Evolutionary conservation across 1,139 yeast genomes (phyloP).

Genomic region (Diutina ranongensis): DNA sequence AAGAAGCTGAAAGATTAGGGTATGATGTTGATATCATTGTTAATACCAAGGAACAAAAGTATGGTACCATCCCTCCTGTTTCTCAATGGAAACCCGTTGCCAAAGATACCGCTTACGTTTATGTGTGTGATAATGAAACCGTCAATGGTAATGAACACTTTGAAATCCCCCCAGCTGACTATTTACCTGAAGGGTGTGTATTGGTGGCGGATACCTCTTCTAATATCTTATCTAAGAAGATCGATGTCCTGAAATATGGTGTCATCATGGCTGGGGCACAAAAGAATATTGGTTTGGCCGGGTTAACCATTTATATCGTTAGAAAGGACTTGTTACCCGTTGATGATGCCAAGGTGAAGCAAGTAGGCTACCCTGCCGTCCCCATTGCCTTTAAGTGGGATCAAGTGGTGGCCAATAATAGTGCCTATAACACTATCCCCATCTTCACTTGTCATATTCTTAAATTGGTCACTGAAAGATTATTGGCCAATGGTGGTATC

Average conservation of each 20-base stretch:
- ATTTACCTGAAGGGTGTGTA: conserved; percentile 58
- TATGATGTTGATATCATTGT: conserved; percentile 60
- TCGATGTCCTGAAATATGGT: conserved; percentile 80
- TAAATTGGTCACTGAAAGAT: conserved; percentile 58
- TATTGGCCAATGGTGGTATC: conserved; percentile 50
- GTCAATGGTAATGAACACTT: conserved; percentile 88
- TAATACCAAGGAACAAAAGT: conserved; percentile 43
- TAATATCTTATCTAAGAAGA: conserved; percentile 67
- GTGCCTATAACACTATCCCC: conserved; percentile 92
- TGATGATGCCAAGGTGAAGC: conserved; percentile 51
- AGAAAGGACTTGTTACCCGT: conserved; percentile 66
- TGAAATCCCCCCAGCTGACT: conserved; percentile 29
- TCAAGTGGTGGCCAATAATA: conserved; percentile 74
- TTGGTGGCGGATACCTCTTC: conserved; percentile 93
- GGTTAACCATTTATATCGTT: conserved; percentile 81
- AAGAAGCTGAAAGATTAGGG: conserved; percentile 81
- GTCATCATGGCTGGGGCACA: conserved; percentile 93
- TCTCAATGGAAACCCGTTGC: conserved; percentile 46
- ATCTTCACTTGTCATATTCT: conserved; percentile 82
- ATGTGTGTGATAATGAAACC: conserved; percentile 92
- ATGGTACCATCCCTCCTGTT: conserved; percentile 56
- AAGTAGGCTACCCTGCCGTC: conserved; percentile 54
- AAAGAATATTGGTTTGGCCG: conserved; percentile 94
- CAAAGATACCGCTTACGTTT: conserved; percentile 61
- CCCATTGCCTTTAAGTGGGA: conserved; percentile 90